Conservation (phyloP, 352 stramenopile genomes). For the Globisporangium cederbergense region DNA sequence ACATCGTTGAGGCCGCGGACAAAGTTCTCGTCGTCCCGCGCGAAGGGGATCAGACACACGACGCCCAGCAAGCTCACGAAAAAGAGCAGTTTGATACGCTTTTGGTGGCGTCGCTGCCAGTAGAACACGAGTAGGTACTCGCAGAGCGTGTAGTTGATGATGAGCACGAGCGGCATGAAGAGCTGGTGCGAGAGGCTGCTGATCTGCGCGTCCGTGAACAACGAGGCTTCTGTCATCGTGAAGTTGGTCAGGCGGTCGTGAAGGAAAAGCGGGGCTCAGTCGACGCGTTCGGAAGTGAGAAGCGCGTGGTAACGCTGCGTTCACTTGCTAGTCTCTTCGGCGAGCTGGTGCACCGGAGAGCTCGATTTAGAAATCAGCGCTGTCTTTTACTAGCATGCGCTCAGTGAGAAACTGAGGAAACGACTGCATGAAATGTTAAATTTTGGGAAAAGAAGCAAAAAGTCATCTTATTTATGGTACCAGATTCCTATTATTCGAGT, state of each 20-base stretch:
- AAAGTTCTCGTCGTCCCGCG: slow-evolving; percentile 14
- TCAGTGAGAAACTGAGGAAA: too few species aligned
- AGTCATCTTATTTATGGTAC: too few species aligned
- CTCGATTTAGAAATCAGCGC: too few species aligned
- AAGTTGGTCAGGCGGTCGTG: too few species aligned
- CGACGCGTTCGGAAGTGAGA: neutral
- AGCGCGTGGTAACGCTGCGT: neutral
- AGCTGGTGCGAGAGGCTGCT: slow-evolving; percentile 12
- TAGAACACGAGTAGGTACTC: slow-evolving; percentile 32
- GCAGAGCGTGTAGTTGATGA: slow-evolving; percentile 41
- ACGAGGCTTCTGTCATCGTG: slow-evolving; percentile 15
- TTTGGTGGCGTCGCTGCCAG: slow-evolving; percentile 16
- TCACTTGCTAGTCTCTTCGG: too few species aligned
- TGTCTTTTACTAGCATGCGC: too few species aligned
- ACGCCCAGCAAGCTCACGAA: slow-evolving; percentile 7
- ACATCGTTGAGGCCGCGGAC: slow-evolving; percentile 28
- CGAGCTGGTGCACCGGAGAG: too few species aligned
- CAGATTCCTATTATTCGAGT: too few species aligned
- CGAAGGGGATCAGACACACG: slow-evolving; percentile 20
- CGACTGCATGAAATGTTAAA: too few species aligned
- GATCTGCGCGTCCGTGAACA: slow-evolving; percentile 25
- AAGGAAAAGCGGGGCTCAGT: neutral
- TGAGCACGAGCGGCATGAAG: slow-evolving; percentile 31
- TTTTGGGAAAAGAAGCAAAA: too few species aligned
- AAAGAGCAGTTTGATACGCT: slow-evolving; percentile 11